These are phyloP conservation scores for Atkinsonella hypoxylon DNA, from an alignment of 2,329 filamentous ascomycete genomes.

Conservation along the genomic window DNA sequence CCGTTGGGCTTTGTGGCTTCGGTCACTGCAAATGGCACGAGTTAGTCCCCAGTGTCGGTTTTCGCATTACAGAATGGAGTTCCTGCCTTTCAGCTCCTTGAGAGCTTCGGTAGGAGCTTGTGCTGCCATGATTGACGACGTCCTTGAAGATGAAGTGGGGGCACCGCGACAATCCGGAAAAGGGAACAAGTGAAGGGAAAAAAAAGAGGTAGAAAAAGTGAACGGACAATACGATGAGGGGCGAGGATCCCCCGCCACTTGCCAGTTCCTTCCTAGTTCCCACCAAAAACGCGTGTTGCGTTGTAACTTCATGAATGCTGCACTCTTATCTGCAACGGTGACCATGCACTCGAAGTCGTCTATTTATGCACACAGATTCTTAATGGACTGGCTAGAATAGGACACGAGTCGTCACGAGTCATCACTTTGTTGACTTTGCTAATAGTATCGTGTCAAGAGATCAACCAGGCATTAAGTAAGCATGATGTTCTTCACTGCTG, in stretches of 20 bases:
- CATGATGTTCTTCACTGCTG: no score
- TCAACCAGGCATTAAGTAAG: no score
- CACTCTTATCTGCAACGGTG: no score
- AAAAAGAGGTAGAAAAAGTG: background rate
- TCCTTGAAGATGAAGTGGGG: conserved; percentile 3
- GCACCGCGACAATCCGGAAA: background rate
- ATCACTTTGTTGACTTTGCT: no score
- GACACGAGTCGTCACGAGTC: no score
- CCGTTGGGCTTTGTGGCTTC: conserved; percentile 27
- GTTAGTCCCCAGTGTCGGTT: background rate
- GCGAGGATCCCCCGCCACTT: background rate
- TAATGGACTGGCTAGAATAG: no score
- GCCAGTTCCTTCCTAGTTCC: background rate
- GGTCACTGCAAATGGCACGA: conserved; percentile 20
- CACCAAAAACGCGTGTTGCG: no score
- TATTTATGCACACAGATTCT: no score
- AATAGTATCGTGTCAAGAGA: no score
- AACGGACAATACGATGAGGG: no score
- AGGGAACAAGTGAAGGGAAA: background rate
- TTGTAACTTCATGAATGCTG: no score
- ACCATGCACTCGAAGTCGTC: no score
- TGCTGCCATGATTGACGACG: conserved; percentile 27
- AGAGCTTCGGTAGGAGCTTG: conserved; percentile 31
- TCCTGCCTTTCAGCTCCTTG: conserved; percentile 29
- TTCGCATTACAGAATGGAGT: background rate